phyloP scores from a whole-genome alignment of 352 stramenopile species.

The Pythium chondricola region DNA sequence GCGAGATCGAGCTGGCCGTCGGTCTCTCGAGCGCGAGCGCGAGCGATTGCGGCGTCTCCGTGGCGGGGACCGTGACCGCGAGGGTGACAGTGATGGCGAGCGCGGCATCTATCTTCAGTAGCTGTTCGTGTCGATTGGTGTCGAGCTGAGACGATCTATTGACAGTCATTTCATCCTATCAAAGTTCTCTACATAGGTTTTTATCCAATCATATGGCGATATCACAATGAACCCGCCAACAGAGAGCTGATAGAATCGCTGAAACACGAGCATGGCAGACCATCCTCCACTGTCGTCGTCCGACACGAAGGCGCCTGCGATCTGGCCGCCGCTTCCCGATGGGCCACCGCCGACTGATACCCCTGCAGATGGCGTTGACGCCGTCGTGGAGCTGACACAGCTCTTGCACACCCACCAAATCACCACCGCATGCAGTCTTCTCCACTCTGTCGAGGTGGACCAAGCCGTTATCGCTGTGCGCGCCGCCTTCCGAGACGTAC shows the following conservation, averaged over 20 bases:
- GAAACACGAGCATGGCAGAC: not conserved
- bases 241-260: no score
- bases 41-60: not conserved
- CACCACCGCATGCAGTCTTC: conserved; percentile 3
- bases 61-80: conserved; percentile 6
- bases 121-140: not conserved
- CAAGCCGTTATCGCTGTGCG: not conserved
- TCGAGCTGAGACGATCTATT: no score
- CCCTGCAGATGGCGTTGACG: not conserved
- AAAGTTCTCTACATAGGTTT: not conserved
- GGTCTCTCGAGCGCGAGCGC: no score
- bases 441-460: not conserved
- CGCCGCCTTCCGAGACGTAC: conserved; percentile 4
- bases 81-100: conserved; percentile 9
- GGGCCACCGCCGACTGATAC: not conserved
- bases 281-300: not conserved
- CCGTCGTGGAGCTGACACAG: not conserved
- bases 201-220: conserved; percentile 2
- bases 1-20: no score
- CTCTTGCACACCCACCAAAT: conserved; percentile 12
- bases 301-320: not conserved
- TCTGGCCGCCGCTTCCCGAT: not conserved
- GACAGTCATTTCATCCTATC: not conserved
- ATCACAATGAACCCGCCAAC: not conserved
- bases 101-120: not conserved